phyloP scores from a whole-genome alignment of 768 basidiomycete genomes.

The Coprinopsis strossmayeri region DNA sequence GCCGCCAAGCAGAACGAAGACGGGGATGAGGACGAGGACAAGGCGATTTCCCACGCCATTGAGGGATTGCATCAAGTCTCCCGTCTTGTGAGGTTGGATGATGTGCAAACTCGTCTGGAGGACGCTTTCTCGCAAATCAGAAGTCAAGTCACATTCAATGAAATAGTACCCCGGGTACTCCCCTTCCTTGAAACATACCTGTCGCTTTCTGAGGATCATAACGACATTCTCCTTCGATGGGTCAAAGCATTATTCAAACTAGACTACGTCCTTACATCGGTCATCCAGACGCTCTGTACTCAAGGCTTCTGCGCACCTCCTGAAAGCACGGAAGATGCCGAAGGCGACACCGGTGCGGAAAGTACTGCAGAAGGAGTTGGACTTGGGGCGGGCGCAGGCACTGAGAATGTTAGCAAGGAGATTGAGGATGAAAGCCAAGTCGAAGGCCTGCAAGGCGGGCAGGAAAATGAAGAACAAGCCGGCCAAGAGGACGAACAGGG shows the following conservation, averaged over 20 bases:
- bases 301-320: slow-evolving; percentile 93
- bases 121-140: slow-evolving; percentile 33
- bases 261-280: slow-evolving; percentile 65
- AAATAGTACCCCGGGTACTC: slow-evolving; percentile 38
- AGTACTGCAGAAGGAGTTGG: slow-evolving; percentile 72
- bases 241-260: slow-evolving; percentile 81
- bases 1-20: slow-evolving; percentile 15
- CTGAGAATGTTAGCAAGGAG: slow-evolving; percentile 86
- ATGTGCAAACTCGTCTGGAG: slow-evolving; percentile 35
- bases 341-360: slow-evolving; percentile 38
- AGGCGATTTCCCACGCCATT: slow-evolving; percentile 47
- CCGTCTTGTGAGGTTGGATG: slow-evolving; percentile 39
- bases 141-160: slow-evolving; percentile 23
- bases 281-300: slow-evolving; percentile 65
- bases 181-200: slow-evolving; percentile 74
- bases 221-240: slow-evolving; percentile 56
- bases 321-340: slow-evolving; percentile 59
- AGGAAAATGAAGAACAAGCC: slow-evolving; percentile 33
- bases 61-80: slow-evolving; percentile 39
- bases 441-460: slow-evolving; percentile 76
- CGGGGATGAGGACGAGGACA: slow-evolving; percentile 26
- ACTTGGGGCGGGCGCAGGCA: slow-evolving; percentile 81
- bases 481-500: slow-evolving; percentile 55
- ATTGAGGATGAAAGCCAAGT: slow-evolving; percentile 96
- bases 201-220: slow-evolving; percentile 46